These are phyloP conservation scores for Termitomyces sp. DNA, from an alignment of 768 basidiomycete species.

Conservation along the genomic window DNA sequence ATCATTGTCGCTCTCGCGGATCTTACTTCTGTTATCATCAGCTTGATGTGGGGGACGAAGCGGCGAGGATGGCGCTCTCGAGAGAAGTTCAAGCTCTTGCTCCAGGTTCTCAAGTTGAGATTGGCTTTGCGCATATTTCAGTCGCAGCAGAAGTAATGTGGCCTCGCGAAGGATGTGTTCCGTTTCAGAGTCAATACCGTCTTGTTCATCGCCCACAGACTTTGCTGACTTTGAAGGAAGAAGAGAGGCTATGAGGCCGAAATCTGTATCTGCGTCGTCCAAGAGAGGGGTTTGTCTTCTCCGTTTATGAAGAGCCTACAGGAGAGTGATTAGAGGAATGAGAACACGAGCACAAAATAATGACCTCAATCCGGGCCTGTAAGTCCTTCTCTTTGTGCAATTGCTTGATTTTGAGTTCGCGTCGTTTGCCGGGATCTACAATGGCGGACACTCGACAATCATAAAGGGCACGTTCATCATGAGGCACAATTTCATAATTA, in stretches of 20 bases:
- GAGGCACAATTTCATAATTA: constrained; percentile 60
- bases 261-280: constrained; percentile 38
- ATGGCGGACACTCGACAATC: constrained; percentile 41
- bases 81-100: constrained; percentile 70
- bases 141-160: constrained; percentile 63
- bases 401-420: constrained; percentile 90
- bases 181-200: constrained; percentile 50
- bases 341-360: constrained; percentile 5
- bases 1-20: constrained; percentile 38
- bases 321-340: background rate
- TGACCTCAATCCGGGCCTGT: constrained; percentile 62
- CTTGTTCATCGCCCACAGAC: constrained; percentile 26
- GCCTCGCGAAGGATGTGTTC: constrained; percentile 67
- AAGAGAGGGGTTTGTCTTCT: constrained; percentile 32
- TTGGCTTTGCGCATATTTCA: constrained; percentile 66
- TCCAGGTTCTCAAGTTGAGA: constrained; percentile 60
- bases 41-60: constrained; percentile 17
- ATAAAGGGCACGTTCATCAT: constrained; percentile 53
- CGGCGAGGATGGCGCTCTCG: constrained; percentile 43
- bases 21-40: constrained; percentile 34
- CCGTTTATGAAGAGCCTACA: constrained; percentile 51
- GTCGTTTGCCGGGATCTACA: constrained; percentile 59
- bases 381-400: constrained; percentile 85
- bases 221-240: constrained; percentile 32
- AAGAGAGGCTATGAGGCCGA: constrained; percentile 60